Evolutionary conservation across 768 basidiomycete species (phyloP).

Genomic region (Tephrocybe sp.): DNA sequence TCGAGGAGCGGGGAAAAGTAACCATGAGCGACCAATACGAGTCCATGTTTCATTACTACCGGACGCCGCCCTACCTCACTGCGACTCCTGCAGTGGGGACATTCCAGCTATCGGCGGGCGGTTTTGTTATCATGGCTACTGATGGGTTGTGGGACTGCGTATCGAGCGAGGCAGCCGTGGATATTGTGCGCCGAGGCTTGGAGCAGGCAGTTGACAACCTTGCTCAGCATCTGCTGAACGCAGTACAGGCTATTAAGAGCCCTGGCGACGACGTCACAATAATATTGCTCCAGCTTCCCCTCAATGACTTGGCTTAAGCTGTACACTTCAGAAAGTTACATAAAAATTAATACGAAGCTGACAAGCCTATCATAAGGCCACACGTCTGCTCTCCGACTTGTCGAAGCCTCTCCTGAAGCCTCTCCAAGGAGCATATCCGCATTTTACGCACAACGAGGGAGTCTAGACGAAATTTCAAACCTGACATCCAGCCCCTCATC

Average conservation of each 20-base stretch:
- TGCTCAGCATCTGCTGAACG: conserved; percentile 27
- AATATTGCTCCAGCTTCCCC: conserved; percentile 23
- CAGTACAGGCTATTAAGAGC: conserved; percentile 18
- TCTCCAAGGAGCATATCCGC: too few relatives aligned
- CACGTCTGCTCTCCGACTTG: too few relatives aligned
- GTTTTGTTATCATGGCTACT: conserved; percentile 51
- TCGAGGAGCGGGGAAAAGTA: conserved; percentile 32
- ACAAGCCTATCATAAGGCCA: too few relatives aligned
- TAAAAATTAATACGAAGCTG: too few relatives aligned
- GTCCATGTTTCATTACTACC: conserved; percentile 43
- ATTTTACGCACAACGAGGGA: too few relatives aligned
- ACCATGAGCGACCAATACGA: conserved; percentile 35
- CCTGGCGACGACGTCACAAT: conserved; percentile 39
- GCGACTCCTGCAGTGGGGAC: conserved; percentile 48
- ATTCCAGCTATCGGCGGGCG: conserved; percentile 33
- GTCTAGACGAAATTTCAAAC: too few relatives aligned
- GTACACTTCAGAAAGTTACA: too few relatives aligned
- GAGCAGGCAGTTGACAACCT: conserved; percentile 23
- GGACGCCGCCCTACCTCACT: conserved; percentile 59
- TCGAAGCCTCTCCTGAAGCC: too few relatives aligned
- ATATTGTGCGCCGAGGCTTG: conserved; percentile 33
- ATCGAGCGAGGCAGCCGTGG: conserved; percentile 46
- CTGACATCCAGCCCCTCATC: too few relatives aligned
- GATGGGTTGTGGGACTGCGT: conserved; percentile 60
- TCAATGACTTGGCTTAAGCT: not conserved